Base-by-base conservation (phyloP, 177 flowering plant species). In the Telopea speciosissima region DNA sequence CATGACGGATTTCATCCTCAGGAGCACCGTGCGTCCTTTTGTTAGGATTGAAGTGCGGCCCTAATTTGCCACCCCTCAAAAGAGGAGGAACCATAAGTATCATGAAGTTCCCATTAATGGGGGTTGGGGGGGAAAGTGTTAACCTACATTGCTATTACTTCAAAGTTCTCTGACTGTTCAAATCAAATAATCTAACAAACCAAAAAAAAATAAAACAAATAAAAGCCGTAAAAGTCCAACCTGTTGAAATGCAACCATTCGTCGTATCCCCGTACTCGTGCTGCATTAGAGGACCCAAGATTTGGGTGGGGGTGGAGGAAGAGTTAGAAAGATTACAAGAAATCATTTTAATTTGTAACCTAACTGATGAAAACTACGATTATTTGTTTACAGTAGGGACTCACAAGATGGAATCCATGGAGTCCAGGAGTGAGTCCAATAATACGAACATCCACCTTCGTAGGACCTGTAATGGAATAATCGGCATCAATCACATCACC, bases 241-340 rank as follows among this genome's bases (percentile, higher is more conserved):
- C 98, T 82, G 97, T 90, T 68, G 97, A 94, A 0, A 94, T 94
- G 79, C 98, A 94, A 54, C 97, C 98, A 86, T 94, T 92, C 68
- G 97, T 94, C 63, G 98, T 93, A 76, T 93, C 97, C 25, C 98
- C 97, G 73, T 59, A 93, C 81, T 91, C 94, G 66, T 93, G 98
- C 98, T 93, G 81, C 77, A 80, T 61, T 40, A 70, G 54, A 65
- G n/a, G 9, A 17, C 7, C n/a, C 10, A 58, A 59, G 68, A 59
- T 28, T 28, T 2, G 31, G 31, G 31, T 2, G 2, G 40, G 40
- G 40, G 40, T 4, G 5, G 40, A 5, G 67, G 65, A n/a, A n/a
- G n/a, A 66, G 70, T 63, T 64, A 65, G 1, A 69, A 67, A 73
- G 54, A 40, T 19, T 21, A n/a, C 28, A n/a, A 45, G 16, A 70